Evolutionary conservation across 169 alveolate genomes (phyloP).

Genomic region (Plasmodium billcollinsi): DNA sequence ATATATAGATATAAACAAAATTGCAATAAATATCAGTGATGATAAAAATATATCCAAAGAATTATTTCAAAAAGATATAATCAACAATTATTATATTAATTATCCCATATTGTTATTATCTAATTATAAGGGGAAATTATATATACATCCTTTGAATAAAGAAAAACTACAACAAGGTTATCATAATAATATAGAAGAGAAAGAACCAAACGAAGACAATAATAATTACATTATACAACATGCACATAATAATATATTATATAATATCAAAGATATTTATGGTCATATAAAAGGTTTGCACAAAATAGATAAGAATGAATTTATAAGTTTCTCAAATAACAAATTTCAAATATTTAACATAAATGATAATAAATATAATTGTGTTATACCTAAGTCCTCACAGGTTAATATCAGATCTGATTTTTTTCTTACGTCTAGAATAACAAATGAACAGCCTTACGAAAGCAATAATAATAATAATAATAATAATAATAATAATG

Average conservation of each 20-base stretch:
- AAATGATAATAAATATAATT: neutral
- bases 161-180: neutral
- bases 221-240: no score
- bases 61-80: constrained; percentile 2
- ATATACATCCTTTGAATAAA: constrained; percentile 16
- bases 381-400: neutral
- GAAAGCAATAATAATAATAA: neutral
- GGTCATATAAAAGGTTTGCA: constrained; percentile 5
- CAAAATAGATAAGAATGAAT: constrained; percentile 27
- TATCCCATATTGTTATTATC: constrained; percentile 31
- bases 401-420: no score
- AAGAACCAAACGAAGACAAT: no score
- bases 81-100: neutral
- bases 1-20: constrained; percentile 6
- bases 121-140: constrained; percentile 46
- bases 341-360: constrained; percentile 13
- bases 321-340: constrained; percentile 13
- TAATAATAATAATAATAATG: neutral
- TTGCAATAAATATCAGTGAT: neutral
- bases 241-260: neutral
- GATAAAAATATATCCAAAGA: neutral
- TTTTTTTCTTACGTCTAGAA: no score
- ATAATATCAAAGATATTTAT: neutral
- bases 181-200: neutral
- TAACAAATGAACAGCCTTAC: no score